Conservation (phyloP, 2,329 filamentous ascomycete genomes). For the Colletotrichum eleusines region DNA sequence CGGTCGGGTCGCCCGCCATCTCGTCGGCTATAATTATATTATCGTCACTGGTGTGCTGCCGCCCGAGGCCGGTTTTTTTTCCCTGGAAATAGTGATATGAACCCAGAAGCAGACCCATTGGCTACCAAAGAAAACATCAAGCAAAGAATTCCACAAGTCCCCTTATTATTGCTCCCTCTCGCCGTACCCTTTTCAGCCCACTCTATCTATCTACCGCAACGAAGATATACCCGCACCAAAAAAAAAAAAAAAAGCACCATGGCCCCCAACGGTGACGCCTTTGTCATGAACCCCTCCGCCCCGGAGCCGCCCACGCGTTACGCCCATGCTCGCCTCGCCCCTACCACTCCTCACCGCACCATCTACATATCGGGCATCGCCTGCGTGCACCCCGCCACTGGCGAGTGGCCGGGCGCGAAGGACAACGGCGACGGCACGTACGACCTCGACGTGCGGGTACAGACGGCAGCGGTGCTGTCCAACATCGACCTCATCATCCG, state of each 20-base stretch:
- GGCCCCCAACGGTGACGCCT: neutral
- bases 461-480: neutral
- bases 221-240: neutral
- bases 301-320: constrained; percentile 2
- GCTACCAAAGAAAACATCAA: neutral
- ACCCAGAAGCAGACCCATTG: neutral
- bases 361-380: constrained; percentile 57
- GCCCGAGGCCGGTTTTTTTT: neutral
- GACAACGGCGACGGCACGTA: constrained; percentile 52
- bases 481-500: constrained; percentile 1
- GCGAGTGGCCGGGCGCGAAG: constrained; percentile 51
- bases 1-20: constrained; percentile 4
- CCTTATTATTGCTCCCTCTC: neutral
- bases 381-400: constrained; percentile 48
- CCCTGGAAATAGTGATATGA: neutral
- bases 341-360: constrained; percentile 49
- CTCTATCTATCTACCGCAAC: neutral
- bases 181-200: neutral
- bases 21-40: neutral
- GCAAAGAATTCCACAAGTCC: neutral
- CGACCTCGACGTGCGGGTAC: constrained; percentile 49
- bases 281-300: constrained; percentile 3
- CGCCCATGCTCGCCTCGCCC: neutral
- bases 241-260: neutral
- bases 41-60: neutral